These are phyloP conservation scores for Vanrija humicola DNA, from an alignment of 1,284 basidiomycete species.

Conservation along the genomic window DNA sequence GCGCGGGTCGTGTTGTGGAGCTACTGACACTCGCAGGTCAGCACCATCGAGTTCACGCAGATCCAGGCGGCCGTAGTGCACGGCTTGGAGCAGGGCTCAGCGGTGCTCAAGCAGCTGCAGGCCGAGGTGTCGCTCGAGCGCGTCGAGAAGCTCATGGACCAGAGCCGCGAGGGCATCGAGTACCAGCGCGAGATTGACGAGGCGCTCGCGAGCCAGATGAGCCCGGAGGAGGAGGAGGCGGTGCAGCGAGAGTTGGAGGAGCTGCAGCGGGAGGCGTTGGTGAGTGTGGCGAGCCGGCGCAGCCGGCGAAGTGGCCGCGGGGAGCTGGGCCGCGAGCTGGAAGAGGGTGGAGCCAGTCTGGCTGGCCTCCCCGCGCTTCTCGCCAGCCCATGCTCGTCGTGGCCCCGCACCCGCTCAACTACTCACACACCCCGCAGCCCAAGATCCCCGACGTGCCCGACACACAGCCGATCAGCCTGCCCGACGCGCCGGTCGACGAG, in stretches of 20 bases:
- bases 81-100: constrained; percentile 87
- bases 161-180: constrained; percentile 84
- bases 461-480: constrained; percentile 45
- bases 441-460: constrained; percentile 30
- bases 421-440: constrained; percentile 21
- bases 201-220: constrained; percentile 75
- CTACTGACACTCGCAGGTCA: constrained; percentile 60
- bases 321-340: not conserved
- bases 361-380: not conserved
- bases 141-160: constrained; percentile 88
- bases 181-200: constrained; percentile 94
- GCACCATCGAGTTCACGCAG: constrained; percentile 92
- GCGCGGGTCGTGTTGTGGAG: not conserved
- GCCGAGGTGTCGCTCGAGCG: constrained; percentile 85
- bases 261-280: constrained; percentile 60
- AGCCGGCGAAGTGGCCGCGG: not conserved
- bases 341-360: not conserved
- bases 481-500: constrained; percentile 54
- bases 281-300: constrained; percentile 10
- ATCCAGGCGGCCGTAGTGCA: constrained; percentile 89
- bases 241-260: constrained; percentile 75
- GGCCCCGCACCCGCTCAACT: no score
- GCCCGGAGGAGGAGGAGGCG: constrained; percentile 85
- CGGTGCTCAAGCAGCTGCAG: constrained; percentile 89
- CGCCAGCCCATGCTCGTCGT: not conserved